These are phyloP conservation scores for Fusarium vanettenii DNA, from an alignment of 2,329 filamentous ascomycete species.

Conservation along the genomic window DNA sequence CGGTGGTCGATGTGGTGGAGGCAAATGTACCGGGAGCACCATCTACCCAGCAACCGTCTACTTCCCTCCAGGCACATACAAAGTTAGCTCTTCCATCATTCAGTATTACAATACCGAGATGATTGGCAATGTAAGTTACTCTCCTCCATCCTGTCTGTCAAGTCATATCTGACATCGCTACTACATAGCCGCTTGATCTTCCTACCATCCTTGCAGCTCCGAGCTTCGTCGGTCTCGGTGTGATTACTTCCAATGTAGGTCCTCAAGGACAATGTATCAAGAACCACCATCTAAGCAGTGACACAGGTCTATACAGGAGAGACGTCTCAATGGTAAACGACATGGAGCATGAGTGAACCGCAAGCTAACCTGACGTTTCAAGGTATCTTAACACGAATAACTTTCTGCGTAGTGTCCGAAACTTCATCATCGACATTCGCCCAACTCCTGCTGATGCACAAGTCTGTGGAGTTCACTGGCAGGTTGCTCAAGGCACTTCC, in stretches of 20 bases:
- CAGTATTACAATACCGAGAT: constrained; percentile 74
- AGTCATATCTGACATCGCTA: neutral
- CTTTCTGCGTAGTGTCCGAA: constrained; percentile 74
- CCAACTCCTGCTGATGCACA: constrained; percentile 44
- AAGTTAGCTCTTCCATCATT: constrained; percentile 67
- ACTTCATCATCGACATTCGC: constrained; percentile 70
- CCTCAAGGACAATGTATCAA: neutral
- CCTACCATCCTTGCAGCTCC: constrained; percentile 66
- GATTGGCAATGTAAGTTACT: constrained; percentile 49
- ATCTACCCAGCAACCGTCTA: constrained; percentile 40
- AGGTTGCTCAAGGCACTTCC: constrained; percentile 69
- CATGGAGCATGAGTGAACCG: neutral
- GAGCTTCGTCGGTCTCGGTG: constrained; percentile 64
- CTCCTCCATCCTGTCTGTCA: neutral
- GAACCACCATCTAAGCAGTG: neutral
- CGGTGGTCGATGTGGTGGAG: constrained; percentile 49
- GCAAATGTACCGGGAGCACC: constrained; percentile 46
- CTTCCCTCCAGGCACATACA: constrained; percentile 63
- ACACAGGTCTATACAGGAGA: neutral
- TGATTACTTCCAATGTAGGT: constrained; percentile 54
- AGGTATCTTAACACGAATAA: constrained; percentile 60
- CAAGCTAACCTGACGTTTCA: neutral
- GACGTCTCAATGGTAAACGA: neutral
- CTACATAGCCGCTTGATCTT: constrained; percentile 8
- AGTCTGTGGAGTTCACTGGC: constrained; percentile 68